These are phyloP conservation scores for Podaxis sp. DNA, from an alignment of 768 basidiomycete genomes.

Conservation along the genomic window DNA sequence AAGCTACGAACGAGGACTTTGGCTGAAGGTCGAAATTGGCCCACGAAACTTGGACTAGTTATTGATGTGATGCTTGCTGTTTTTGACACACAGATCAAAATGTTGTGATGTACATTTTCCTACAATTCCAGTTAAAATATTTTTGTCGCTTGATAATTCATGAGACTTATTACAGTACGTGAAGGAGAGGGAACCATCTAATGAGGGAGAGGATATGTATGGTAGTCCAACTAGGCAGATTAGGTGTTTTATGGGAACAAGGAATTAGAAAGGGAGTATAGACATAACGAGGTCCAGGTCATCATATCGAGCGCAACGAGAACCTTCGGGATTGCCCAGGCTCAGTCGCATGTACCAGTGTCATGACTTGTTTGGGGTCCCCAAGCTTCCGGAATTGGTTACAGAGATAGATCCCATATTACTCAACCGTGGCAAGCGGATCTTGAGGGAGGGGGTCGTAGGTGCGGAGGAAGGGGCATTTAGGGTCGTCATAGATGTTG, in stretches of 20 bases:
- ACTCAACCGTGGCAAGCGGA: slow-evolving; percentile 47
- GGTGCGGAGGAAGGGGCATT: slow-evolving; percentile 14
- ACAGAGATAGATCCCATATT: slow-evolving; percentile 18
- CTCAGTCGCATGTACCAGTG: not conserved
- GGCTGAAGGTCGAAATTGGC: not conserved
- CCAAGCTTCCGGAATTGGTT: slow-evolving; percentile 19
- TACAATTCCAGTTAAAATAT: not conserved
- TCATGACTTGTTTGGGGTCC: slow-evolving; percentile 24
- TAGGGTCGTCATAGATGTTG: slow-evolving; percentile 21
- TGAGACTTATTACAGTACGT: slow-evolving; percentile 2
- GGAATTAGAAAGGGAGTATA: not conserved
- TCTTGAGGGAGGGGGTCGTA: slow-evolving; percentile 47
- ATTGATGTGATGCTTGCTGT: not conserved
- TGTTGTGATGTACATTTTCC: not conserved
- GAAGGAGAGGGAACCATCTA: not conserved
- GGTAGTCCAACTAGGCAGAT: slow-evolving; percentile 9
- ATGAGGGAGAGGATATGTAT: slow-evolving; percentile 5
- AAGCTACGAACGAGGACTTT: not conserved
- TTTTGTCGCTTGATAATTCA: not conserved
- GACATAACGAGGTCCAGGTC: slow-evolving; percentile 2
- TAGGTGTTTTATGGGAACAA: slow-evolving; percentile 10
- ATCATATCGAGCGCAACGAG: not conserved
- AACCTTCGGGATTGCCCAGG: not conserved
- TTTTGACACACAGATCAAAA: not conserved
- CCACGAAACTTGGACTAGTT: not conserved